These are phyloP conservation scores for Yamadazyma olivae DNA, from an alignment of 805 yeast species.

Conservation along the genomic window DNA sequence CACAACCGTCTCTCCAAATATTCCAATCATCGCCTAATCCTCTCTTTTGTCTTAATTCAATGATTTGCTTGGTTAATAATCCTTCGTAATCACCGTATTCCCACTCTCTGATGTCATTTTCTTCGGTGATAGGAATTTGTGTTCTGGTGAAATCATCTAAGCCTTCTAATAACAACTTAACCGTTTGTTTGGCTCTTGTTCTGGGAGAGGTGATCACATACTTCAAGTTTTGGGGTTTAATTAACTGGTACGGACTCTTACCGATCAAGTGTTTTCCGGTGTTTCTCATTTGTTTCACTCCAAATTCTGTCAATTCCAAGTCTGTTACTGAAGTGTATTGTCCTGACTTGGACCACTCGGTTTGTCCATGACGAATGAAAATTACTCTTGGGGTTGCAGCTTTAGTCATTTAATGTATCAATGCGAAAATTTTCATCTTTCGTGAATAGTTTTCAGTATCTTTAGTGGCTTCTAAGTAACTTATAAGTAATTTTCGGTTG, in stretches of 20 bases:
- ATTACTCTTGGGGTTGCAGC: conserved; percentile 61
- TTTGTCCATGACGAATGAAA: conserved; percentile 83
- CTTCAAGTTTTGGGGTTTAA: conserved; percentile 62
- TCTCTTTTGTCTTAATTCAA: conserved; percentile 45
- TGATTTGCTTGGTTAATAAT: conserved; percentile 62
- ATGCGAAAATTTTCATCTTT: conserved; percentile 1
- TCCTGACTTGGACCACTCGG: conserved; percentile 94
- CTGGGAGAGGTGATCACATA: conserved; percentile 80
- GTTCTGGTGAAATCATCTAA: conserved; percentile 42
- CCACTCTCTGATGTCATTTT: conserved; percentile 87
- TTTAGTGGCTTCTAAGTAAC: too few species aligned
- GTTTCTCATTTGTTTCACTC: conserved; percentile 68
- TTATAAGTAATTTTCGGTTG: too few species aligned
- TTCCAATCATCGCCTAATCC: conserved; percentile 53
- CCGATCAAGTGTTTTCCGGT: conserved; percentile 75
- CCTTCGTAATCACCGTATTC: conserved; percentile 97
- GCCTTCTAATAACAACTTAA: conserved; percentile 55
- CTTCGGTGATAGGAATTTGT: conserved; percentile 44
- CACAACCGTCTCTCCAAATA: conserved; percentile 93
- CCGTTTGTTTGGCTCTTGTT: conserved; percentile 72
- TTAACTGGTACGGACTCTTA: conserved; percentile 44
- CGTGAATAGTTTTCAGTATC: too few species aligned
- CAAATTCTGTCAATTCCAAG: conserved; percentile 70
- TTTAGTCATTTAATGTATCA: conserved; percentile 7
- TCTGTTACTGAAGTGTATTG: conserved; percentile 90